phyloP scores from a whole-genome alignment of 1,284 basidiomycete species.

The Schizopora paradoxa region DNA sequence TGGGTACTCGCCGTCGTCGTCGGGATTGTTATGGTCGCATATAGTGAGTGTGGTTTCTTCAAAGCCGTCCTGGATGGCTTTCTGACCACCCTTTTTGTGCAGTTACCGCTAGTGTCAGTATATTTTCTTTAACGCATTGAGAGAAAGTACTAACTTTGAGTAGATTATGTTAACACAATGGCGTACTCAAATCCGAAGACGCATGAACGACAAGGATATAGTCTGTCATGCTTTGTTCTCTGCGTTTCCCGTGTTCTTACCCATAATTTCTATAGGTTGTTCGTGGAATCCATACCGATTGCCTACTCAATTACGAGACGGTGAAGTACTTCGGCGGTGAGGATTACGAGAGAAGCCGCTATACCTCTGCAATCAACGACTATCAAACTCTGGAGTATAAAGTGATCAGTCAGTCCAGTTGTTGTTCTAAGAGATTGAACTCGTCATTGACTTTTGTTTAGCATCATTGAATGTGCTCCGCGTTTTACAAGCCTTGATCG shows the following conservation, averaged over 20 bases:
- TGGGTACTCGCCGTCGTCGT: conserved; percentile 69
- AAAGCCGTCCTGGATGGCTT: background rate
- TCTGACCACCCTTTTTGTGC: conserved; percentile 19
- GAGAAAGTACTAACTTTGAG: background rate
- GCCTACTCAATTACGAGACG: conserved; percentile 77
- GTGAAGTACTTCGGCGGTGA: conserved; percentile 86
- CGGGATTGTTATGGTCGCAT: conserved; percentile 70
- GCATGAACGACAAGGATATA: conserved; percentile 75
- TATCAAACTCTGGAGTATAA: conserved; percentile 75
- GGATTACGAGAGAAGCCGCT: conserved; percentile 71
- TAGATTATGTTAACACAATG: conserved; percentile 53
- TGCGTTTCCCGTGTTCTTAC: conserved; percentile 6
- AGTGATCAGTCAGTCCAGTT: conserved; percentile 52
- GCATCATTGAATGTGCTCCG: conserved; percentile 70
- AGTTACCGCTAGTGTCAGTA: conserved; percentile 56
- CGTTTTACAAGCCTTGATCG: conserved; percentile 75
- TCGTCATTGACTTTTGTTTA: conserved; percentile 25
- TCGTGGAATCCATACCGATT: conserved; percentile 76
- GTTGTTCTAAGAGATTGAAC: no score
- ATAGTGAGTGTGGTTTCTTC: conserved; percentile 42
- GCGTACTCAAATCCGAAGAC: conserved; percentile 64
- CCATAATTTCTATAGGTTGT: conserved; percentile 47
- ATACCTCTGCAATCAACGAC: conserved; percentile 65
- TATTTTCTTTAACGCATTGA: conserved; percentile 16
- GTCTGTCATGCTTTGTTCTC: conserved; percentile 31